Evolutionary conservation across 176 grass and related monocot genomes (phyloP).

Genomic region (Oryza glumipatula): DNA sequence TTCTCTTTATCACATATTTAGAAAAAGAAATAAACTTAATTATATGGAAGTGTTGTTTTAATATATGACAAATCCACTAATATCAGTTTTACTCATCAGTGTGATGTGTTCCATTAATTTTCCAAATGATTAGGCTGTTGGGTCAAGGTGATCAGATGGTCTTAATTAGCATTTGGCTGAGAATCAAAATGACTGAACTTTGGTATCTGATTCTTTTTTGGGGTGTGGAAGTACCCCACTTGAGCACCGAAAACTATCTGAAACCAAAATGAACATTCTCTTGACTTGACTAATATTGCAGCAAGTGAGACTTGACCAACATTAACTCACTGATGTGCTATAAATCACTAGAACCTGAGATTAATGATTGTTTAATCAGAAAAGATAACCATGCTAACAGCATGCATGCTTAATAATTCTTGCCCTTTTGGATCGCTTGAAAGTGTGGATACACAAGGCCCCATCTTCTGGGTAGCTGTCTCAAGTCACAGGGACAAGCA

Average conservation of each 20-base stretch:
- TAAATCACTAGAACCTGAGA: neutral
- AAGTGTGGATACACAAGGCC: neutral
- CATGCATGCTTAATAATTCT: neutral
- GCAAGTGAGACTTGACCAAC: neutral
- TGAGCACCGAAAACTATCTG: neutral
- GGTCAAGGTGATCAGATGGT: neutral
- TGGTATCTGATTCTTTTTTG: neutral
- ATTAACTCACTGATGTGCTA: too few relatives aligned
- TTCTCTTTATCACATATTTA: too few relatives aligned
- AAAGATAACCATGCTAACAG: neutral
- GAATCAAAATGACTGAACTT: neutral
- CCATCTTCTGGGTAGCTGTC: neutral
- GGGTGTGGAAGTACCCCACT: neutral
- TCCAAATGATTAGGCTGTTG: neutral
- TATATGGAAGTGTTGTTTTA: too few relatives aligned
- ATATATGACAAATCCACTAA: too few relatives aligned
- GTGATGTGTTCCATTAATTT: neutral
- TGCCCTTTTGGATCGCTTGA: neutral
- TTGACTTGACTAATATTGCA: neutral
- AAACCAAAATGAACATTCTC: neutral
- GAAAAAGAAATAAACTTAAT: too few relatives aligned
- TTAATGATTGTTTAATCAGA: neutral
- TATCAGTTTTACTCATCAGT: neutral
- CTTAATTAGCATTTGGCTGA: neutral
- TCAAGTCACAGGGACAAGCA: constrained; percentile 17